A percentile compares a stretch with the other conserved stretches of the same genome.
phyloP scores from a whole-genome alignment of 148 eudicot species.

The Fagopyrum homotropicum region DNA sequence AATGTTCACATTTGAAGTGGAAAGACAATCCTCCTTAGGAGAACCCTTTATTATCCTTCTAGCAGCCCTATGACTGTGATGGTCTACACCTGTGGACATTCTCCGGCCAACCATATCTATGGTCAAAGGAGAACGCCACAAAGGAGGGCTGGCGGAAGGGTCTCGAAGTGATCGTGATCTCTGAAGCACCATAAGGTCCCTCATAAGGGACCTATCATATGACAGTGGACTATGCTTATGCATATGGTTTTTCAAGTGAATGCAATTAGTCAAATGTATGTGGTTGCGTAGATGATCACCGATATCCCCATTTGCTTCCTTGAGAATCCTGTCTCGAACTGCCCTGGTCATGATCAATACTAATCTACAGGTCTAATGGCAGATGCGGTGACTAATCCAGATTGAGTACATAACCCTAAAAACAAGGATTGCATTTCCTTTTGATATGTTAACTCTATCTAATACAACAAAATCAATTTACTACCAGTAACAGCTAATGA shows the following conservation, averaged over 20 bases:
- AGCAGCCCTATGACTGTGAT: slow-evolving; percentile 26
- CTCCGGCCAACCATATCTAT: slow-evolving; percentile 45
- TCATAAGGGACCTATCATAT: slow-evolving; percentile 62
- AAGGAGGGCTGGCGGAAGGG: slow-evolving; percentile 88
- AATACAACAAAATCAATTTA: slow-evolving; percentile 19
- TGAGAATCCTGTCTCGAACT: slow-evolving; percentile 61
- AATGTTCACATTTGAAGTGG: slow-evolving; percentile 18
- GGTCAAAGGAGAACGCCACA: slow-evolving; percentile 59
- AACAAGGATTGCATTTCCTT: slow-evolving; percentile 39
- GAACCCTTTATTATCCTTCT: slow-evolving; percentile 33
- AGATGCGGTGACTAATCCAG: slow-evolving; percentile 17
- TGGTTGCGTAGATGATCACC: slow-evolving; percentile 79
- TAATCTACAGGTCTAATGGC: neutral
- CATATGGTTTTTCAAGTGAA: slow-evolving; percentile 94
- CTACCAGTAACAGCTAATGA: slow-evolving; percentile 17
- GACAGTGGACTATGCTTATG: slow-evolving; percentile 75
- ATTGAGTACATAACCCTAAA: slow-evolving; percentile 17
- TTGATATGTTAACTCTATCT: slow-evolving; percentile 12
- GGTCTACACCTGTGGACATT: slow-evolving; percentile 47
- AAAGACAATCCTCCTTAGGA: slow-evolving; percentile 32
- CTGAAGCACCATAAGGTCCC: slow-evolving; percentile 85
- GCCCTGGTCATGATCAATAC: slow-evolving; percentile 71
- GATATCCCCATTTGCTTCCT: slow-evolving; percentile 71
- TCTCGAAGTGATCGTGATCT: slow-evolving; percentile 82
- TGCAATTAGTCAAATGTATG: slow-evolving; percentile 91